Conservation (phyloP, 306 rosid species). For the Corylus heterophylla region DNA sequence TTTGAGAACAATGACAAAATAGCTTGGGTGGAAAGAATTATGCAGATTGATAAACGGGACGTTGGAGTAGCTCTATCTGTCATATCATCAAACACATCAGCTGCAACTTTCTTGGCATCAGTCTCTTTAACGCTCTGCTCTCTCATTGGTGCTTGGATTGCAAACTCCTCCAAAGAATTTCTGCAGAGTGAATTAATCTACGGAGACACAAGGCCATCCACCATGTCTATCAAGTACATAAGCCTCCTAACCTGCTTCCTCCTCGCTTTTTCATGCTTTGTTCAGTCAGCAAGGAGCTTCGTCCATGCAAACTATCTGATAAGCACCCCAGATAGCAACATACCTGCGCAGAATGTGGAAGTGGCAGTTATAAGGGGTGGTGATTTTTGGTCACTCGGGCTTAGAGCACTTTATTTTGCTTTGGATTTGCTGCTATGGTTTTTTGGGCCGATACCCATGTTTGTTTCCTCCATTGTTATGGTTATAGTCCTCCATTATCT, state of each 20-base stretch:
- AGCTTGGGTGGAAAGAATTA: conserved; percentile 73
- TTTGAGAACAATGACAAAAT: conserved; percentile 69
- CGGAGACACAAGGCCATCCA: conserved; percentile 52
- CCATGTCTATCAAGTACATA: conserved; percentile 62
- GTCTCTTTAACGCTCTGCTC: conserved; percentile 65
- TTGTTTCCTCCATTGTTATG: conserved; percentile 51
- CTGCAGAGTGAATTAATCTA: conserved; percentile 51
- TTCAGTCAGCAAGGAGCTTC: conserved; percentile 72
- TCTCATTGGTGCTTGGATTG: conserved; percentile 78
- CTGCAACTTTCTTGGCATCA: conserved; percentile 63
- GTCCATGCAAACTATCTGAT: conserved; percentile 77
- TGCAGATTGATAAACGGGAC: conserved; percentile 61
- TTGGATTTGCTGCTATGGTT: conserved; percentile 71
- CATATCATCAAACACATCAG: conserved; percentile 58
- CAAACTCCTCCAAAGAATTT: conserved; percentile 37
- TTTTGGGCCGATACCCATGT: conserved; percentile 89
- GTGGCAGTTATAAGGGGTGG: conserved; percentile 70
- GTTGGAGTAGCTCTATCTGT: conserved; percentile 45
- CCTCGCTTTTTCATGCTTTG: conserved; percentile 64
- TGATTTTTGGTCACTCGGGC: conserved; percentile 79
- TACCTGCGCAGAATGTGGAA: conserved; percentile 55
- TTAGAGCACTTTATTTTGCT: conserved; percentile 73
- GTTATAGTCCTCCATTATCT: conserved; percentile 49
- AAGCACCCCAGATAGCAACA: conserved; percentile 53
- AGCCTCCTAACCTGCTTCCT: conserved; percentile 65